Evolutionary conservation across 1,284 basidiomycete species (phyloP), one percentile per base, ranked within the genome.

Genomic region (Heterobasidion irregulare): DNA sequence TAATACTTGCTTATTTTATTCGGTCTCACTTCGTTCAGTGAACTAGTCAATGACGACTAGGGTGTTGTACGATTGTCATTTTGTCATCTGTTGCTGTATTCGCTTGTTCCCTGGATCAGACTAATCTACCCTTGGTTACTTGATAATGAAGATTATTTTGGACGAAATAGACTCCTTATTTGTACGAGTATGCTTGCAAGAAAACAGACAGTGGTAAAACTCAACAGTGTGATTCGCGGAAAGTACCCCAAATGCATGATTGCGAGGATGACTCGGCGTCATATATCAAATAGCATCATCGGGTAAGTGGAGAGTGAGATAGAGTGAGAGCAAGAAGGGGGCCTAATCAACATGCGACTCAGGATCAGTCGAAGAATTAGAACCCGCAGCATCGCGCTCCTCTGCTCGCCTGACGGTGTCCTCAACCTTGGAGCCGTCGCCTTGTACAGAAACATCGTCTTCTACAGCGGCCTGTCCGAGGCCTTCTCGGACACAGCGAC

Each of bases 361-460:
- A 10, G 10, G 12, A 41, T 8, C 38, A 10, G 38, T 7, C 12
- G 12, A 3, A 7, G 38, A 6, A 6, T 10, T 26, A 5, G 26
- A 12, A 35, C 19, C 26, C 33, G 33, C 34, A 10, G 32, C n/a
- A 12, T 18, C 54, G 36, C 55, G 53, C 47, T 49, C 57, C 8
- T 78, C 76, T 35, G 72, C 67, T 52, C 70, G 73, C 49, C 68
- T 67, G 43, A 79, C 72, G 38, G 69, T 63, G 6, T 70, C 70
- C 62, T 85, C 84, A 33, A 84, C 72, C 66, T 78, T 83, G 13
- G 80, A 82, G 61, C 77, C 77, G 62, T 83, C 83, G 59, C 72
- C 72, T 61, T 70, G 65, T n/a, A 76, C 72, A 8, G 50, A 48
- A 16, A 69, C 69, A 48, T 59, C 50, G 32, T 68, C 68, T 32